Conservation (phyloP, 2,329 filamentous ascomycete genomes). For the Penicillium sp. region DNA sequence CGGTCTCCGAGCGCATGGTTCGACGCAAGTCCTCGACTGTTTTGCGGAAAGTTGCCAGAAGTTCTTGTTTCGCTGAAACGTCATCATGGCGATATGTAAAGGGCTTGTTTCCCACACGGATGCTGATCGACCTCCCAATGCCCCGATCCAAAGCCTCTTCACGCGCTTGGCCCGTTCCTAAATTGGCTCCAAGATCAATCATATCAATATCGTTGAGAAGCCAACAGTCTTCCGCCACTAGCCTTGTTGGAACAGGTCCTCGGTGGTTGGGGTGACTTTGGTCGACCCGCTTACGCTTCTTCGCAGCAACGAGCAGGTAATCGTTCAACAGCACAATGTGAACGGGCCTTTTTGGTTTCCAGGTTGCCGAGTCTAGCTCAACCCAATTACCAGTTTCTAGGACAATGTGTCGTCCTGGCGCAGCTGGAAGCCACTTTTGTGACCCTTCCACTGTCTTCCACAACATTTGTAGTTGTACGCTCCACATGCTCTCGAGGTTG, state of each 20-base stretch:
- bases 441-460: slow-evolving; percentile 98
- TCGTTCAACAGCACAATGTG: slow-evolving; percentile 93
- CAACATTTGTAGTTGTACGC: slow-evolving; percentile 68
- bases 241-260: slow-evolving; percentile 59
- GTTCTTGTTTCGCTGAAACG: slow-evolving; percentile 70
- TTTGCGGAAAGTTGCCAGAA: slow-evolving; percentile 88
- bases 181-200: slow-evolving; percentile 69
- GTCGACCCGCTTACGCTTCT: slow-evolving; percentile 88
- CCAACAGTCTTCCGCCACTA: slow-evolving; percentile 94
- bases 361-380: slow-evolving; percentile 94
- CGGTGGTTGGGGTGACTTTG: slow-evolving; percentile 50
- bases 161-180: slow-evolving; percentile 37
- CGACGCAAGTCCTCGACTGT: slow-evolving; percentile 89
- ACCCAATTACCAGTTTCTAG: slow-evolving; percentile 93
- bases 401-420: slow-evolving; percentile 87
- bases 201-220: slow-evolving; percentile 88
- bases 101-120: slow-evolving; percentile 83
- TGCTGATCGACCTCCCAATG: slow-evolving; percentile 81
- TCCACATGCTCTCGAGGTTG: slow-evolving; percentile 68
- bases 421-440: slow-evolving; percentile 90
- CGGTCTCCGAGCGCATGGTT: slow-evolving; percentile 78
- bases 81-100: slow-evolving; percentile 93
- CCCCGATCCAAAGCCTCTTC: slow-evolving; percentile 54
- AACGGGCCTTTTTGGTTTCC: slow-evolving; percentile 86
- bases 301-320: slow-evolving; percentile 83